Conservation (phyloP, 2,329 filamentous ascomycete genomes). For the Colletotrichum liriopes region DNA sequence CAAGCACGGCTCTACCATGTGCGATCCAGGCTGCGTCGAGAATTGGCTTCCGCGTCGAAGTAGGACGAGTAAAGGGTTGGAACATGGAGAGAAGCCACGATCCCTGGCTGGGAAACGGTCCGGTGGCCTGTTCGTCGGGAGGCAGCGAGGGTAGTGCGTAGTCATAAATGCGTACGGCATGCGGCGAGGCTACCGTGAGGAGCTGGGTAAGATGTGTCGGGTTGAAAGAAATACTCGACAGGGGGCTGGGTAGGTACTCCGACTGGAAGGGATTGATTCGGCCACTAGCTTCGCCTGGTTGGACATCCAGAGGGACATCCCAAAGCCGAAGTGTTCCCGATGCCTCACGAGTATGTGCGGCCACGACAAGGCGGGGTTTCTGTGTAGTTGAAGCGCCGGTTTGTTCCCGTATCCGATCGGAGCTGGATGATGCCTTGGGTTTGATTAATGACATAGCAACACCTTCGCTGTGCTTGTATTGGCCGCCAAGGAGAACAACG, state of each 20-base stretch:
- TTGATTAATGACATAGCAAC: constrained; percentile 69
- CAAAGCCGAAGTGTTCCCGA: constrained; percentile 72
- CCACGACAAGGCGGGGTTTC: constrained; percentile 67
- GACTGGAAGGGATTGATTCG: constrained; percentile 70
- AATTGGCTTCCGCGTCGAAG: constrained; percentile 70
- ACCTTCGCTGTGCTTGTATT: constrained; percentile 67
- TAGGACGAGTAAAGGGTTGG: constrained; percentile 67
- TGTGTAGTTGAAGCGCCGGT: constrained; percentile 19
- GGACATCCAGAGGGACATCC: constrained; percentile 68
- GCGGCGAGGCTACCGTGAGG: constrained; percentile 68
- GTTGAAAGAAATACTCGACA: constrained; percentile 73
- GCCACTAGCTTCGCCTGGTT: constrained; percentile 47
- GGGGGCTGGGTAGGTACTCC: constrained; percentile 69
- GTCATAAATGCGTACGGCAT: constrained; percentile 75
- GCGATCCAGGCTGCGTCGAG: constrained; percentile 75
- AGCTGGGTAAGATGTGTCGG: constrained; percentile 72
- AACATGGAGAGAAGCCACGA: constrained; percentile 77
- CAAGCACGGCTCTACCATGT: constrained; percentile 72
- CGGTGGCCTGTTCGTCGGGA: constrained; percentile 65
- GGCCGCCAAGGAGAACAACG: constrained; percentile 68
- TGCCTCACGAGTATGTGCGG: constrained; percentile 72
- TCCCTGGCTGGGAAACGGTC: constrained; percentile 70
- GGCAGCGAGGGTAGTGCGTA: constrained; percentile 69
- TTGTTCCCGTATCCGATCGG: constrained; percentile 36
- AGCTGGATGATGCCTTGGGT: constrained; percentile 51